phyloP scores from a whole-genome alignment of 768 basidiomycete species.

The Auriscalpium vulgare region DNA sequence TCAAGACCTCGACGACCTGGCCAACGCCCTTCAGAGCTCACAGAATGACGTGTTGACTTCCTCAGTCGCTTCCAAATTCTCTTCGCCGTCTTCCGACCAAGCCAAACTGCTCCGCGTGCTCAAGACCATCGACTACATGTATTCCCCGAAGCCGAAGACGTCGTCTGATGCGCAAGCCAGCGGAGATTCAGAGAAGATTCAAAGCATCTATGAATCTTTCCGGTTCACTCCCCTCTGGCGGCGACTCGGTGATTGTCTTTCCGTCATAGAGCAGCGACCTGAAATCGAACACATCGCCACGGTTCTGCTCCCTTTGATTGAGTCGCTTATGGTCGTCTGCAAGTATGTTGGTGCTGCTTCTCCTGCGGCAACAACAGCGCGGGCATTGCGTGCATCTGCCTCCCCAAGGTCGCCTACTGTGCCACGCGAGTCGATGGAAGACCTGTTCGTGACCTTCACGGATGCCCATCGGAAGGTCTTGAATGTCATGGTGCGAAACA shows the following conservation, averaged over 20 bases:
- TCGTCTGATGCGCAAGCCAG: slow-evolving; percentile 28
- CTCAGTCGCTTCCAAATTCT: slow-evolving; percentile 81
- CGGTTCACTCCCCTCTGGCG: slow-evolving; percentile 85
- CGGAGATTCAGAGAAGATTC: slow-evolving; percentile 72
- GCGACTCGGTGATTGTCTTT: slow-evolving; percentile 82
- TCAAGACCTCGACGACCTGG: slow-evolving; percentile 71
- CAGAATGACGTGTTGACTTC: slow-evolving; percentile 50
- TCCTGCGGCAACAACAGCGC: slow-evolving; percentile 33
- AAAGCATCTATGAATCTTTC: slow-evolving; percentile 87
- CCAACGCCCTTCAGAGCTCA: slow-evolving; percentile 48
- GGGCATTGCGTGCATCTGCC: slow-evolving; percentile 51
- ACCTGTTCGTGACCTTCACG: slow-evolving; percentile 89
- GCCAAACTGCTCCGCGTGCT: slow-evolving; percentile 93
- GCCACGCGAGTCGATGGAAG: slow-evolving; percentile 74
- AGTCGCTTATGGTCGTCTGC: slow-evolving; percentile 97
- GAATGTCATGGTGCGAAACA: slow-evolving; percentile 97
- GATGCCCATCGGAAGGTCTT: slow-evolving; percentile 89
- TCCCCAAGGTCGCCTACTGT: slow-evolving; percentile 63
- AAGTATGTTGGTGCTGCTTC: slow-evolving; percentile 80
- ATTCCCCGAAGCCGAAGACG: slow-evolving; percentile 49
- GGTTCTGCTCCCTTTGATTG: slow-evolving; percentile 88
- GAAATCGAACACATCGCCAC: slow-evolving; percentile 86
- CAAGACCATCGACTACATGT: slow-evolving; percentile 98
- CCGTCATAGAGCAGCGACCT: slow-evolving; percentile 69
- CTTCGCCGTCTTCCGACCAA: slow-evolving; percentile 88